Evolutionary conservation across 495 filamentous ascomycete genomes (phyloP).

Genomic region (Podospora sp.): DNA sequence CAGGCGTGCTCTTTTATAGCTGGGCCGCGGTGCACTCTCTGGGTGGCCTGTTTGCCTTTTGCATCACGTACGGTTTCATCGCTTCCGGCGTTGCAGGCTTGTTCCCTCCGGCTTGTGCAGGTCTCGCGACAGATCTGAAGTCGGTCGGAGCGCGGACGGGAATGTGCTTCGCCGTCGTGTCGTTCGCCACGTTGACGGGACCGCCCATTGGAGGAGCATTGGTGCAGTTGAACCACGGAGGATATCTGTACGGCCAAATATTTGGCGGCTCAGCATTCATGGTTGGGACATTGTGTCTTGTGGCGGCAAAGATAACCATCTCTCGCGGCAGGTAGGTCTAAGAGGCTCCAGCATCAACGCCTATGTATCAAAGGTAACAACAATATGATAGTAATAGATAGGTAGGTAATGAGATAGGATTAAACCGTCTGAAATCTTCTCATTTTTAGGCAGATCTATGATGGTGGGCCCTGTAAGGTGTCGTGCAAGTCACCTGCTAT

Average conservation of each 20-base stretch:
- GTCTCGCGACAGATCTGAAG: slow-evolving; percentile 61
- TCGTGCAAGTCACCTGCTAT: no score
- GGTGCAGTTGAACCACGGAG: slow-evolving; percentile 30
- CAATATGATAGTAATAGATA: neutral
- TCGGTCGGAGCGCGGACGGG: slow-evolving; percentile 75
- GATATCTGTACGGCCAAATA: slow-evolving; percentile 22
- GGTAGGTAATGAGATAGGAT: no score
- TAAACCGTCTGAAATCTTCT: no score
- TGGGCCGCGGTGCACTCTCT: slow-evolving; percentile 63
- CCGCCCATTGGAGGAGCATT: slow-evolving; percentile 71
- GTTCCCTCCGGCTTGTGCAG: slow-evolving; percentile 65
- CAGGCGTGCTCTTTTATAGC: slow-evolving; percentile 57
- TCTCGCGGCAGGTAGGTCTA: no score
- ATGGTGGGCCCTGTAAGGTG: no score
- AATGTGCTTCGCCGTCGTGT: slow-evolving; percentile 75
- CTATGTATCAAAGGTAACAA: neutral
- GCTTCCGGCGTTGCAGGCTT: slow-evolving; percentile 69
- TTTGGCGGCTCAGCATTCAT: slow-evolving; percentile 2
- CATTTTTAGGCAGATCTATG: no score
- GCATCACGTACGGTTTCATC: slow-evolving; percentile 64
- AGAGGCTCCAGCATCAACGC: no score
- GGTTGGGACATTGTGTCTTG: neutral
- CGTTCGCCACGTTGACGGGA: slow-evolving; percentile 70
- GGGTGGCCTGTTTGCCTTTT: slow-evolving; percentile 60
- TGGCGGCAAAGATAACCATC: neutral